phyloP scores from a whole-genome alignment of 2,329 filamentous ascomycete species.

The Periconia sp. region DNA sequence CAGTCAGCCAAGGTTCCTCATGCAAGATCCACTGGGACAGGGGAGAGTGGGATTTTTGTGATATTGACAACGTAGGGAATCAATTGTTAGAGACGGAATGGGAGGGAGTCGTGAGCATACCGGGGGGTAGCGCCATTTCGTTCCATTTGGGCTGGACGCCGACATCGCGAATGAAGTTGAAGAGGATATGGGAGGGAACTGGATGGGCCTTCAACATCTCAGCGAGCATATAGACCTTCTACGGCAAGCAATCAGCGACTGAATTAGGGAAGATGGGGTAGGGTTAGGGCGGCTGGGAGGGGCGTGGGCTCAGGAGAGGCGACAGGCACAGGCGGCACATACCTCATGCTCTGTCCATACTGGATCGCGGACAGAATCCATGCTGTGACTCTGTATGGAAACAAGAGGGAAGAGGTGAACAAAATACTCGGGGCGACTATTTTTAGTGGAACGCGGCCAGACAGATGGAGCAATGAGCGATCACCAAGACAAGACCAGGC shows the following conservation, averaged over 20 bases:
- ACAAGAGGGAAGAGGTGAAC: constrained; percentile 29
- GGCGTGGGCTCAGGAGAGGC: constrained; percentile 2
- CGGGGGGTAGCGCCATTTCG: constrained; percentile 52
- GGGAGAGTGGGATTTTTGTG: not conserved
- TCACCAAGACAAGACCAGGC: constrained; percentile 22
- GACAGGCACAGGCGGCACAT: constrained; percentile 21
- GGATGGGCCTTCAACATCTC: constrained; percentile 54
- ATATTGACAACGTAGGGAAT: too few species aligned
- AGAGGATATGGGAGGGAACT: constrained; percentile 47
- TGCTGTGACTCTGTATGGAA: constrained; percentile 27
- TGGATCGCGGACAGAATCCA: constrained; percentile 47
- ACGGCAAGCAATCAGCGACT: constrained; percentile 12
- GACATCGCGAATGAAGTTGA: constrained; percentile 47
- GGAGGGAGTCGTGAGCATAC: constrained; percentile 37
- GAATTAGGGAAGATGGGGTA: constrained; percentile 1
- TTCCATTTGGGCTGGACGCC: constrained; percentile 52
- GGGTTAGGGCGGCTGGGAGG: not conserved
- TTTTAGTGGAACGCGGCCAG: constrained; percentile 33
- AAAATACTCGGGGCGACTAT: constrained; percentile 31
- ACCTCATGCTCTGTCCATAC: constrained; percentile 52
- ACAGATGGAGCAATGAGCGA: constrained; percentile 39
- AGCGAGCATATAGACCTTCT: constrained; percentile 49
- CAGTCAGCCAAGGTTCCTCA: constrained; percentile 4
- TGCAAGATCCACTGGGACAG: not conserved
- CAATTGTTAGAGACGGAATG: not conserved